Conservation (phyloP, 306 rosid species). For the Gleditsia sinensis region DNA sequence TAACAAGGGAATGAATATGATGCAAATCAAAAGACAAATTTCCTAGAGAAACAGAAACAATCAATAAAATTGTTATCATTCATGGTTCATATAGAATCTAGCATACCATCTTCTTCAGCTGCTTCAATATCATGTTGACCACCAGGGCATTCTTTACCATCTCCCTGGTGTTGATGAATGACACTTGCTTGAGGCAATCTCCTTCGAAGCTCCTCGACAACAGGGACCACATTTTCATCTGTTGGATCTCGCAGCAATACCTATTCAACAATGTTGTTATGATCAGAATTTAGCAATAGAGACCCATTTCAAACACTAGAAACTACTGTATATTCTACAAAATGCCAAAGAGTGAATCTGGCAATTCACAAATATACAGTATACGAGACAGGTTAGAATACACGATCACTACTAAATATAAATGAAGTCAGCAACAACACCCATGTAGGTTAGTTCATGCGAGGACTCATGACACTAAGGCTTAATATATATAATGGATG, state of each 20-base stretch:
- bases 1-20: not conserved
- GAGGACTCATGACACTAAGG: not conserved
- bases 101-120: slow-evolving; percentile 84
- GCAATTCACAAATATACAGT: slow-evolving; percentile 9
- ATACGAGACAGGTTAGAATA: not conserved
- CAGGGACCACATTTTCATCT: slow-evolving; percentile 77
- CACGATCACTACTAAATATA: slow-evolving; percentile 29
- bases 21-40: not conserved
- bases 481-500: too few relatives aligned
- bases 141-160: slow-evolving; percentile 50
- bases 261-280: slow-evolving; percentile 45
- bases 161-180: slow-evolving; percentile 32
- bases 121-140: slow-evolving; percentile 62
- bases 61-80: not conserved
- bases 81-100: slow-evolving; percentile 12
- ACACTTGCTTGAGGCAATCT: slow-evolving; percentile 56
- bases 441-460: not conserved
- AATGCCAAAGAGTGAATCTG: slow-evolving; percentile 13
- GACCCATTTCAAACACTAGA: slow-evolving; percentile 16
- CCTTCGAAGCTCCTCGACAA: slow-evolving; percentile 83
- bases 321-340: not conserved
- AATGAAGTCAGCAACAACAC: not conserved
- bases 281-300: slow-evolving; percentile 12
- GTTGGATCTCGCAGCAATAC: slow-evolving; percentile 80
- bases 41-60: not conserved